Conservation (phyloP, 176 grass and related monocot genomes). For the Lolium rigidum region DNA sequence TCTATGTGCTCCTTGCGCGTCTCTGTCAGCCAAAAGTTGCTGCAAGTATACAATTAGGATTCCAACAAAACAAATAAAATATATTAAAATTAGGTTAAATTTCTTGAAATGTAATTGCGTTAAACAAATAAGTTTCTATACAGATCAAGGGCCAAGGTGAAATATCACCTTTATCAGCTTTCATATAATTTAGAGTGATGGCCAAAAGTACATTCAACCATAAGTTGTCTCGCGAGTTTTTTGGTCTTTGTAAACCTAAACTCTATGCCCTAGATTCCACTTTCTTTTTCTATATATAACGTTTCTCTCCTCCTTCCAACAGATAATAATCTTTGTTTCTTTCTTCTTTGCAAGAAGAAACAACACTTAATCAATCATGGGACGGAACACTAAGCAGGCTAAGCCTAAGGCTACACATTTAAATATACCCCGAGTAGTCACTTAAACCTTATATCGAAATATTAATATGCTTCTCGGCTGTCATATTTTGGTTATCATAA, state of each 20-base stretch:
- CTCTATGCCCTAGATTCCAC: neutral
- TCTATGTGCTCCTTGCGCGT: too few species aligned
- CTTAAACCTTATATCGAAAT: neutral
- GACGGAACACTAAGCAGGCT: neutral
- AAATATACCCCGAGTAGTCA: neutral
- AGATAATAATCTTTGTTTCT: neutral
- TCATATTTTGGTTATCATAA: neutral
- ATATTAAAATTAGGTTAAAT: too few species aligned
- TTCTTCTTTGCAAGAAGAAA: neutral
- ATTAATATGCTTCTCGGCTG: neutral
- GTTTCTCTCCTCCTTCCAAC: neutral
- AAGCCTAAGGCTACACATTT: neutral
- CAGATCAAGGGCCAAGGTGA: too few species aligned
- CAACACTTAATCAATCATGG: neutral
- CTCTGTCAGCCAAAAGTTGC: too few species aligned
- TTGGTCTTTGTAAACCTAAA: neutral
- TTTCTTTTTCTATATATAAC: neutral
- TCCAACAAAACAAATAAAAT: too few species aligned
- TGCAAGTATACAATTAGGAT: too few species aligned
- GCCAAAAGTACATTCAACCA: neutral
- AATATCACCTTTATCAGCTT: too few species aligned
- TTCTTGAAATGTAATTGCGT: too few species aligned
- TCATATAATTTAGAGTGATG: neutral
- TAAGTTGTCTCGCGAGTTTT: neutral
- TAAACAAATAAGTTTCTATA: too few species aligned